Evolutionary conservation across 441 rosid species (phyloP).

Genomic region (Populus hybrid): DNA sequence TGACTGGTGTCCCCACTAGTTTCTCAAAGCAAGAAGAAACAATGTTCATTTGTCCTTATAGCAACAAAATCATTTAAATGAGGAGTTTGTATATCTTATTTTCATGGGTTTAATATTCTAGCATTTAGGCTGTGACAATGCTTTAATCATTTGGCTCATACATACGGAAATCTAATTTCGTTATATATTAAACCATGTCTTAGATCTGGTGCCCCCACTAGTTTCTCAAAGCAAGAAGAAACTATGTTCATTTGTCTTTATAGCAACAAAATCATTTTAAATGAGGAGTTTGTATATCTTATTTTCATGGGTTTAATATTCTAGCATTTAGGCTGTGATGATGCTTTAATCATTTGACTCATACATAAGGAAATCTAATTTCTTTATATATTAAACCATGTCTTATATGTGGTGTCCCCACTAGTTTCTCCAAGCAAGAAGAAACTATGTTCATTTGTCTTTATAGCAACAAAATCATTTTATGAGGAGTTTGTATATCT

Average conservation of each 20-base stretch:
- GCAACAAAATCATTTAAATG: not conserved
- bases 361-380: not conserved
- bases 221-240: not conserved
- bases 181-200: not conserved
- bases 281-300: not conserved
- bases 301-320: not conserved
- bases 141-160: not conserved
- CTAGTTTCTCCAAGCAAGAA: not conserved
- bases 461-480: not conserved
- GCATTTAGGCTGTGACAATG: not conserved
- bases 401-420: not conserved
- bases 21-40: not conserved
- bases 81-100: not conserved
- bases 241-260: not conserved
- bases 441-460: not conserved
- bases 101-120: not conserved
- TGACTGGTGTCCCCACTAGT: not conserved
- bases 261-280: not conserved
- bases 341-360: not conserved
- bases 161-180: not conserved
- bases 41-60: not conserved
- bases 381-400: not conserved
- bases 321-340: not conserved
- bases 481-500: too few relatives aligned
- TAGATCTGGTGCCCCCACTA: not conserved